These are phyloP conservation scores for Gonapodya sp. DNA, from an alignment of 192 early-diverging fungal species.

Conservation along the genomic window DNA sequence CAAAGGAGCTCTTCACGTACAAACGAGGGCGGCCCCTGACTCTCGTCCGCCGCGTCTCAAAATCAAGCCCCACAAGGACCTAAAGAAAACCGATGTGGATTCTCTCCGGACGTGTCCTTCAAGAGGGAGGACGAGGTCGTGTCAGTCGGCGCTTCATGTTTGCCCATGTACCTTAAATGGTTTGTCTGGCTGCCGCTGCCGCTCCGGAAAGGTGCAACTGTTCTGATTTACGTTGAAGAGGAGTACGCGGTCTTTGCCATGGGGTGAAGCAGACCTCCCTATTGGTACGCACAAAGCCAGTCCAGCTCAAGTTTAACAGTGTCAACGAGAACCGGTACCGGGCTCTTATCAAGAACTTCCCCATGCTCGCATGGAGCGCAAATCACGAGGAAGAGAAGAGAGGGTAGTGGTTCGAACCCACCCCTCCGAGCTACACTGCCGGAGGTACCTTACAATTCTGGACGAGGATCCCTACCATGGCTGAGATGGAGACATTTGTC, in stretches of 20 bases:
- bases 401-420: constrained; percentile 94
- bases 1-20: constrained; percentile 99
- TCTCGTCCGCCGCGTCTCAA: constrained; percentile 88
- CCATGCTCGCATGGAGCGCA: constrained; percentile 73
- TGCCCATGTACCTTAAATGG: constrained; percentile 62
- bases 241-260: constrained; percentile 87
- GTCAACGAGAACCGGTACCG: constrained; percentile 95
- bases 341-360: constrained; percentile 73
- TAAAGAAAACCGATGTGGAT: constrained; percentile 58
- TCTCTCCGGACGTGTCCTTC: constrained; percentile 47
- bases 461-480: constrained; percentile 80
- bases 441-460: constrained; percentile 73
- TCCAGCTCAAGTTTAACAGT: constrained; percentile 79
- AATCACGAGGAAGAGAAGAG: constrained; percentile 65
- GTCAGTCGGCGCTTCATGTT: constrained; percentile 47
- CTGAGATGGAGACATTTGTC: constrained; percentile 65
- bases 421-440: constrained; percentile 74
- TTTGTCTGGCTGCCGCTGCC: constrained; percentile 25
- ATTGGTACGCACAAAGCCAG: constrained; percentile 73
- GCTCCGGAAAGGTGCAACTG: constrained; percentile 10
- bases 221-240: constrained; percentile 85
- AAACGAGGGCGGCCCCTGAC: constrained; percentile 96
- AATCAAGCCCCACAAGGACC: constrained; percentile 51
- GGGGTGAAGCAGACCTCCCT: constrained; percentile 56
- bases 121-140: background rate